phyloP scores from a whole-genome alignment of 1,284 basidiomycete genomes.

The Sporisorium graminicola region DNA sequence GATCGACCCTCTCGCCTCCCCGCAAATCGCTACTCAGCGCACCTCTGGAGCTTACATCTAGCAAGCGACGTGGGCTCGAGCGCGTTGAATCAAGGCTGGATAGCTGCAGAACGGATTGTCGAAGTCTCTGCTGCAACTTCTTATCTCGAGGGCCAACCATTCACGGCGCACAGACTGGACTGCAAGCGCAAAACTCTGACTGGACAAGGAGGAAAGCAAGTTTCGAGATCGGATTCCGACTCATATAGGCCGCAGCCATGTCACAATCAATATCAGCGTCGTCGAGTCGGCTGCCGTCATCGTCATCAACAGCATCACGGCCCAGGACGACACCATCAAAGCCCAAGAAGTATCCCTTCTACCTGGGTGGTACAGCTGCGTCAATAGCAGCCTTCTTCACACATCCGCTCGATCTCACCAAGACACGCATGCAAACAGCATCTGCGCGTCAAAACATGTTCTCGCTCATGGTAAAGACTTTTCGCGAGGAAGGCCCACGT shows the following conservation, averaged over 20 bases:
- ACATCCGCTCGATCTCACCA: conserved; percentile 69
- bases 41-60: no score
- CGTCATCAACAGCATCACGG: background rate
- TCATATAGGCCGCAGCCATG: conserved; percentile 6
- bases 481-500: conserved; percentile 49
- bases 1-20: background rate
- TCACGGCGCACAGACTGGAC: background rate
- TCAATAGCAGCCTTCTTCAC: conserved; percentile 67
- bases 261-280: conserved; percentile 21
- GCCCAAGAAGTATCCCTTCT: conserved; percentile 61
- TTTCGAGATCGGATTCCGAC: background rate
- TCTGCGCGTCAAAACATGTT: conserved; percentile 54
- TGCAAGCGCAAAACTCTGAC: background rate
- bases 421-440: conserved; percentile 70
- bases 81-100: background rate
- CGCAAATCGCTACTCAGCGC: background rate
- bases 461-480: conserved; percentile 51
- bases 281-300: background rate
- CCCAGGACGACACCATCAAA: conserved; percentile 1
- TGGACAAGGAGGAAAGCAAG: background rate
- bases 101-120: background rate
- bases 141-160: conserved; percentile 2
- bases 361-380: conserved; percentile 65
- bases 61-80: background rate
- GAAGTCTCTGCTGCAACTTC: background rate